Evolutionary conservation across 495 filamentous ascomycete species (phyloP).

Genomic region (Durotheca rogersii): DNA sequence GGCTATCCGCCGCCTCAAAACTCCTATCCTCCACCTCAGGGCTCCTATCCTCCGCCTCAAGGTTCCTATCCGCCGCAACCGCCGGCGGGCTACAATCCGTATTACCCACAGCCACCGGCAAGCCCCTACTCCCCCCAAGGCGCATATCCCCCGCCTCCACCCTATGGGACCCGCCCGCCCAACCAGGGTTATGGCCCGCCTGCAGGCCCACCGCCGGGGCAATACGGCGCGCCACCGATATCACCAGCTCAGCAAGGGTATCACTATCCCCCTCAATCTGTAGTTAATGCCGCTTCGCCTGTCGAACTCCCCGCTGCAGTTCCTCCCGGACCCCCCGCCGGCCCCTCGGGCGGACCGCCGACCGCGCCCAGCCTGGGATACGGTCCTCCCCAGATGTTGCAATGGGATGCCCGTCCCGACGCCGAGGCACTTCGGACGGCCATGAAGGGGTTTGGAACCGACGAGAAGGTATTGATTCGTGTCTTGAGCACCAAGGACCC

Average conservation of each 20-base stretch:
- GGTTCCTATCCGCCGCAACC: constrained; percentile 26
- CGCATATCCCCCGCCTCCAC: constrained; percentile 28
- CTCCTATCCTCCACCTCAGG: constrained; percentile 29
- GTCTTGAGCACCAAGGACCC: constrained; percentile 68
- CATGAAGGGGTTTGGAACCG: constrained; percentile 91
- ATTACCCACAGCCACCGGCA: constrained; percentile 41
- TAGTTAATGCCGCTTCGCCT: too few relatives aligned
- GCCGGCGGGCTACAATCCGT: constrained; percentile 18
- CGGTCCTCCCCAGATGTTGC: constrained; percentile 59
- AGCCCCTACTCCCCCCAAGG: constrained; percentile 27
- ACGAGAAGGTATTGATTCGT: constrained; percentile 71
- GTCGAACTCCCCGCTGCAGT: neutral
- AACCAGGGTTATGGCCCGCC: constrained; percentile 40
- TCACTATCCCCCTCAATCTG: too few relatives aligned
- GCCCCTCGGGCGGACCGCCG: constrained; percentile 40
- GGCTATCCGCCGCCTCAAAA: constrained; percentile 14
- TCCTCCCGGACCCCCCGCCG: constrained; percentile 6
- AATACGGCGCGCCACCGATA: constrained; percentile 50
- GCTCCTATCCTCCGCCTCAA: constrained; percentile 27
- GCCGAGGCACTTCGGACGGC: constrained; percentile 71
- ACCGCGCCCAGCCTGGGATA: constrained; percentile 63
- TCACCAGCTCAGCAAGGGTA: constrained; percentile 32
- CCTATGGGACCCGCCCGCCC: constrained; percentile 38
- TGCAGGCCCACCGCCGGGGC: constrained; percentile 39
- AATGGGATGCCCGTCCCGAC: constrained; percentile 62